Conservation (phyloP, 306 rosid genomes). For the Canavalia ensiformis region DNA sequence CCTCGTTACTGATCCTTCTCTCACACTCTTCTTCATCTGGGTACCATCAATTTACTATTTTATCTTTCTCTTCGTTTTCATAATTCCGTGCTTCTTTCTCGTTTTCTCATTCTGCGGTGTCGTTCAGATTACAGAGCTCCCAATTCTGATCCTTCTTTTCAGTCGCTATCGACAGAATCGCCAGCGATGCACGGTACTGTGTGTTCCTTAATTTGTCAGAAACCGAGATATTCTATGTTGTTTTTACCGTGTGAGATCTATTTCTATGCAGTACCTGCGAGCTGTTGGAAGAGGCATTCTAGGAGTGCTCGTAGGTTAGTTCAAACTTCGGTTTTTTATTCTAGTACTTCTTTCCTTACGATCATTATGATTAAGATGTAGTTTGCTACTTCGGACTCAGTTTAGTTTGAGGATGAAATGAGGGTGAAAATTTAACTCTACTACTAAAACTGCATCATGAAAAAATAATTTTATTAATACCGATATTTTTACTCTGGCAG, state of each 20-base stretch:
- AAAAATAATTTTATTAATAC: background rate
- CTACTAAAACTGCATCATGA: background rate
- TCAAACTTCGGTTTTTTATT: background rate
- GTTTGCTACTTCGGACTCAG: background rate
- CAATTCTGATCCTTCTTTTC: constrained; percentile 50
- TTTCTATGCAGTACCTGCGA: constrained; percentile 66
- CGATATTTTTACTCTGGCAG: constrained; percentile 55
- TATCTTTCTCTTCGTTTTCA: no score
- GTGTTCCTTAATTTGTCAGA: constrained; percentile 15
- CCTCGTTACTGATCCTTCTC: constrained; percentile 53
- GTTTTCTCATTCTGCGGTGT: constrained; percentile 11
- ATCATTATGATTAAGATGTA: constrained; percentile 1
- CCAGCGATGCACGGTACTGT: constrained; percentile 49
- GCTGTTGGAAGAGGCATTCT: constrained; percentile 83
- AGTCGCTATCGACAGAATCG: constrained; percentile 52
- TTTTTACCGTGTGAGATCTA: background rate
- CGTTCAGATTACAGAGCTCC: constrained; percentile 53
- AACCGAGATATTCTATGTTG: background rate
- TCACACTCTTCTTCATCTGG: constrained; percentile 55
- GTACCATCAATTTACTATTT: constrained; percentile 43
- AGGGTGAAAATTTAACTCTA: background rate
- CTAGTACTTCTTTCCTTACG: background rate
- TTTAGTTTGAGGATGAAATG: background rate
- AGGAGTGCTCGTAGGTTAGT: constrained; percentile 84
- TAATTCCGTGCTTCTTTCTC: background rate